Evolutionary conservation across 495 filamentous ascomycete genomes (phyloP), one percentile per base, ranked within the genome.

Genomic region (Lasiosphaeria hispida): DNA sequence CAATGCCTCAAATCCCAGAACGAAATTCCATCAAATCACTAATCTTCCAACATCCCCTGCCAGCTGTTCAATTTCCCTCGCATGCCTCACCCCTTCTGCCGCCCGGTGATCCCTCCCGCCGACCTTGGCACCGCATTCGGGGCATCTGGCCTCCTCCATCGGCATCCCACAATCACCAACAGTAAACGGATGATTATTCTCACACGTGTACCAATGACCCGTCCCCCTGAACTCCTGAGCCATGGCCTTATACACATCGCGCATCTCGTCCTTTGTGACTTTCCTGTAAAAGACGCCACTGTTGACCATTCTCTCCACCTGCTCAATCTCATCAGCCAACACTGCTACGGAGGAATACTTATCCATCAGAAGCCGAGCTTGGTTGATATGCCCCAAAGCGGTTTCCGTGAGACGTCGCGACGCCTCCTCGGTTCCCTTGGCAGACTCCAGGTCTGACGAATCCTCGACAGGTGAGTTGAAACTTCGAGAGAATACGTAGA

Each of bases 91-190:
- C 4, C 55, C 55, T 23, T 10, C 44, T 3, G 88, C 84, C 4
- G 85, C 85, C 8, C 38, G 41, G 75, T 91, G 84, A 55, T 83
- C 1, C 35, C 67, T 44, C 0, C 88, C 88, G 43, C 87, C 88
- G 45, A 91, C 79, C 2, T 72, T 55, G 3, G 75, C 76, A 10
- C 76, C 79, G 62, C 87, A 91, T 57, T 90, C 79, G 4, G 89
- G 87, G 57, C 88, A 92, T 23, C 62, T 59, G 2, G 86, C 75
- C 49, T 59, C 52, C 68, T 90, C 55, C 79, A 87, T 86, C 0
- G 88, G 82, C 75, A 82, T 83, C 9, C 87, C 89, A 67, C 88
- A 92, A 59, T 91, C 82, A 0, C 88, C 87, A 37, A 90, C 73
- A 0, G 87, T 86, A 62, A 91, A 91, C 15, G 69, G 63, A 60